Evolutionary conservation across 257 asterid genomes (phyloP).

Genomic region (Jasminum sambac): DNA sequence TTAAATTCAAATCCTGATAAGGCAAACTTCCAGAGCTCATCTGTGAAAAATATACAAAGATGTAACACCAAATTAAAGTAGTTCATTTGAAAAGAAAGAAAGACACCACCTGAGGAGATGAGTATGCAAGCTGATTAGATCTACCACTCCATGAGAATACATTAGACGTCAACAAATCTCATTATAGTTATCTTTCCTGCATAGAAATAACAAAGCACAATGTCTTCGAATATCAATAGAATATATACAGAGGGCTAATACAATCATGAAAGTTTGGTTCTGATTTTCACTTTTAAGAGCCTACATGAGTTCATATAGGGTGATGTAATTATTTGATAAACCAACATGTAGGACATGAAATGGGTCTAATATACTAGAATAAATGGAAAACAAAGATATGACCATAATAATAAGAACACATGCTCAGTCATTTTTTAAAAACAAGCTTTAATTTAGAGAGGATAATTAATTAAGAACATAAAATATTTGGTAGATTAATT

Average conservation of each 20-base stretch:
- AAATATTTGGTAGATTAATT: neutral
- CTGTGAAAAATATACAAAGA: neutral
- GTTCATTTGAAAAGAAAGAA: neutral
- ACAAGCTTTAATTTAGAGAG: neutral
- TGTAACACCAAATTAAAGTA: neutral
- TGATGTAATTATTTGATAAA: neutral
- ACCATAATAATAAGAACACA: neutral
- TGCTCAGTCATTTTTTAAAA: neutral
- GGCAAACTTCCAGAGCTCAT: too few relatives aligned
- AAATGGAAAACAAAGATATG: too few relatives aligned
- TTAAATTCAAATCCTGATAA: too few relatives aligned
- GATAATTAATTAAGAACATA: neutral
- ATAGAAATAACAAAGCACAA: neutral
- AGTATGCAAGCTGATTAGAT: neutral
- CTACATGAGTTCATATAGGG: neutral
- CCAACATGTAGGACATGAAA: constrained; percentile 3
- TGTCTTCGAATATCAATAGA: neutral
- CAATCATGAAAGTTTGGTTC: neutral
- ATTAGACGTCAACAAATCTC: neutral
- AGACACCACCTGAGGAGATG: neutral
- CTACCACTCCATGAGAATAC: neutral
- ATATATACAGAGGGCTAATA: neutral
- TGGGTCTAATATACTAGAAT: neutral
- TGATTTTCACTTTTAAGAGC: neutral
- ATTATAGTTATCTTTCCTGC: neutral